Conservation (phyloP, 2,329 filamentous ascomycete genomes). For the Epichloe sibirici region DNA sequence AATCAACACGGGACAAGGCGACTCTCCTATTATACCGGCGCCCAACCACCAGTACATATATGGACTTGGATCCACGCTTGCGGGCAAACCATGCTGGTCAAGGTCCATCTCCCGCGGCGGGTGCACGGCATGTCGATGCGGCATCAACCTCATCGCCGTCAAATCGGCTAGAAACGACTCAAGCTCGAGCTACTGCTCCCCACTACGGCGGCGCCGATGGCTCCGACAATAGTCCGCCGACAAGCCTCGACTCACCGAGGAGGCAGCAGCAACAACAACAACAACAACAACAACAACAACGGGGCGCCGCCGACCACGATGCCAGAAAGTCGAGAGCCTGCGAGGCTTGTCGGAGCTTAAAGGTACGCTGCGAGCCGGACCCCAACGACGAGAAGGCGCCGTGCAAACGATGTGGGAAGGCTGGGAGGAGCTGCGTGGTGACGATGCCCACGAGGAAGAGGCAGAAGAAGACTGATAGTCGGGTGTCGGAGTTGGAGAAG, state of each 20-base stretch:
- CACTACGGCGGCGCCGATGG: slow-evolving; percentile 12
- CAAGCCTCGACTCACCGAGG: neutral
- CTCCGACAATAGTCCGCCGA: slow-evolving; percentile 5
- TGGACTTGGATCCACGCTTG: slow-evolving; percentile 23
- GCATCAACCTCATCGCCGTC: slow-evolving; percentile 11
- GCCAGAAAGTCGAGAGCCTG: slow-evolving; percentile 60
- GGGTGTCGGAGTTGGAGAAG: slow-evolving; percentile 81
- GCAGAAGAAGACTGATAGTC: slow-evolving; percentile 83
- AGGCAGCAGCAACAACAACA: slow-evolving; percentile 9
- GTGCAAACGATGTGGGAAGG: slow-evolving; percentile 69
- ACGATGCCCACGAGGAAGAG: slow-evolving; percentile 65
- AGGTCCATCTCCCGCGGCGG: slow-evolving; percentile 5
- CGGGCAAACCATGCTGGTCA: slow-evolving; percentile 14
- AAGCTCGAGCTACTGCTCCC: neutral
- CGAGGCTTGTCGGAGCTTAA: slow-evolving; percentile 62
- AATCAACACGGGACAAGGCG: neutral
- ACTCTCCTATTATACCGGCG: neutral
- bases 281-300: slow-evolving; percentile 3
- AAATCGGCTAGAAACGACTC: slow-evolving; percentile 1
- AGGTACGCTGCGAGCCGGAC: slow-evolving; percentile 78
- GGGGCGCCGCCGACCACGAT: slow-evolving; percentile 1
- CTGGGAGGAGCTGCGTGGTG: slow-evolving; percentile 63
- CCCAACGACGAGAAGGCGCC: slow-evolving; percentile 46
- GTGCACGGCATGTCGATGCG: neutral
- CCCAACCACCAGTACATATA: slow-evolving; percentile 8